phyloP scores from a whole-genome alignment of 225 moss, liverwort and hornwort genomes.

The Bryoerythrophyllum caledonicum region DNA sequence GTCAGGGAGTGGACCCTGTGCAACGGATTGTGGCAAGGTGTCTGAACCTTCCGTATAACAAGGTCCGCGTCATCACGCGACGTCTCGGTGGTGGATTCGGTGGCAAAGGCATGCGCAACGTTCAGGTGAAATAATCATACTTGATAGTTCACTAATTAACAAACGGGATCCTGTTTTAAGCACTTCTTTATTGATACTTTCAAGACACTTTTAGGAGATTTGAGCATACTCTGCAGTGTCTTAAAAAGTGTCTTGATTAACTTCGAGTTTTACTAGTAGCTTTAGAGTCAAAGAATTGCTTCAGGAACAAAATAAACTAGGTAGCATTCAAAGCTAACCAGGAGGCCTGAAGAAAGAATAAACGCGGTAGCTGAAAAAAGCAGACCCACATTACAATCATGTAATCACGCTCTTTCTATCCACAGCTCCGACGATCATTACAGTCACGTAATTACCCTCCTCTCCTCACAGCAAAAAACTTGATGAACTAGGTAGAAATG shows the following conservation, averaged over 20 bases:
- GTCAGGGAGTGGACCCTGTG: conserved; percentile 39
- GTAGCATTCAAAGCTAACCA: not conserved
- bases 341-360: not conserved
- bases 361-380: not conserved
- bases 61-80: conserved; percentile 58
- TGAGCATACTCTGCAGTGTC: too few species aligned
- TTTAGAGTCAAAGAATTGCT: too few species aligned
- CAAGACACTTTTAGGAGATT: too few species aligned
- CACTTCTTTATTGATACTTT: too few species aligned
- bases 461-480: not conserved
- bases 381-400: not conserved
- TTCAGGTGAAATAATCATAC: conserved; percentile 8
- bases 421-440: too few species aligned
- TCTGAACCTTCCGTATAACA: conserved; percentile 52
- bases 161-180: too few species aligned
- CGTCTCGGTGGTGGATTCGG: conserved; percentile 74
- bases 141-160: too few species aligned
- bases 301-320: too few species aligned
- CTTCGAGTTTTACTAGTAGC: too few species aligned
- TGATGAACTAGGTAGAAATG: not conserved
- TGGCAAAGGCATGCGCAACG: conserved; percentile 32
- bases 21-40: conserved; percentile 35
- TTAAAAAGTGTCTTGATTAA: too few species aligned
- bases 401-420: not conserved
- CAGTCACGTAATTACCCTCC: too few species aligned